phyloP scores from a whole-genome alignment of 164 flowering plant species.

The Akebia trifoliata region DNA sequence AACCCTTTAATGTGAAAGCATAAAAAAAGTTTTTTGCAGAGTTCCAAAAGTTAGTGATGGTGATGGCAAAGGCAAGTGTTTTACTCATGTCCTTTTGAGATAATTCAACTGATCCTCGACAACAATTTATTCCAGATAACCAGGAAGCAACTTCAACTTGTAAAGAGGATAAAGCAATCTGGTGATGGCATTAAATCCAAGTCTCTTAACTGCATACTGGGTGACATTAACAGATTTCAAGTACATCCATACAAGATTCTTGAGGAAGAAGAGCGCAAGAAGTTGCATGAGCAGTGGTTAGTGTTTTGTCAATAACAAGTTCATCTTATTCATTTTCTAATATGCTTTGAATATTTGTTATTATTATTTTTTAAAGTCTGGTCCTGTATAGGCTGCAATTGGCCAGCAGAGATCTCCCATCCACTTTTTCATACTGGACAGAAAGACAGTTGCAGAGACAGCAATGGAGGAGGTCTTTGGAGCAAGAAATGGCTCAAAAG shows the following conservation, averaged over 20 bases:
- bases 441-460: conserved; percentile 28
- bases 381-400: conserved; percentile 58
- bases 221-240: conserved; percentile 48
- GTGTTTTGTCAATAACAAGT: conserved; percentile 17
- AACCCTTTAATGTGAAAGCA: no score
- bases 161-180: conserved; percentile 65
- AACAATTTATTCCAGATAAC: conserved; percentile 50
- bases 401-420: conserved; percentile 54
- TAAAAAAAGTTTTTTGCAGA: background rate
- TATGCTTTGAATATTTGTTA: background rate
- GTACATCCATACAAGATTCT: conserved; percentile 69
- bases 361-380: background rate
- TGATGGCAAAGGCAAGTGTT: background rate
- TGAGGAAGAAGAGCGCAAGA: conserved; percentile 74
- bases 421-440: conserved; percentile 47
- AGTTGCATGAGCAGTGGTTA: conserved; percentile 75
- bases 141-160: conserved; percentile 65
- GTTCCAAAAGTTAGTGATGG: no score
- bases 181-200: conserved; percentile 59
- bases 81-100: background rate
- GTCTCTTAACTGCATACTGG: conserved; percentile 61
- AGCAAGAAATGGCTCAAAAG: conserved; percentile 45
- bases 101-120: conserved; percentile 3
- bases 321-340: background rate
- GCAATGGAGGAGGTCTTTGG: conserved; percentile 36